Conservation (phyloP, 306 rosid genomes). For the Quercus berberidifolia region DNA sequence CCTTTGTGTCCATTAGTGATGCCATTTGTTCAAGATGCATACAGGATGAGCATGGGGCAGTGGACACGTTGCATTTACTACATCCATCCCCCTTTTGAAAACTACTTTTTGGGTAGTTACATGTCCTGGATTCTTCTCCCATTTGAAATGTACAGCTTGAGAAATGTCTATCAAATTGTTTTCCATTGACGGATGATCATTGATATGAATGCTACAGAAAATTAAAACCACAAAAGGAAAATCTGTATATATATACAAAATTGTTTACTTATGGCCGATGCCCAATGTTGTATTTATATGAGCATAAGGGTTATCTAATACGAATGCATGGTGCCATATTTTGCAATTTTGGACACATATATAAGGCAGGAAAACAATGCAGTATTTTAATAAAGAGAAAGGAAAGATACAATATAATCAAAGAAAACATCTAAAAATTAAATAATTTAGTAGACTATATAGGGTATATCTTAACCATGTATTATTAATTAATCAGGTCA, state of each 20-base stretch:
- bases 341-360: neutral
- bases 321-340: neutral
- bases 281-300: neutral
- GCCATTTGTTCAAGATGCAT: conserved; percentile 14
- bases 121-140: conserved; percentile 5
- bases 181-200: neutral
- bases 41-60: neutral
- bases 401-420: neutral
- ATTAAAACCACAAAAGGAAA: neutral
- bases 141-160: neutral
- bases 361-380: neutral
- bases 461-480: neutral
- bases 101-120: neutral
- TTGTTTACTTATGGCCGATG: too few relatives aligned
- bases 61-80: neutral
- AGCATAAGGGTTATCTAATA: neutral
- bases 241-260: too few relatives aligned
- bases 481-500: neutral
- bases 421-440: neutral
- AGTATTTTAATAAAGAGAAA: neutral
- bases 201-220: neutral
- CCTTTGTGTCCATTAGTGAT: neutral
- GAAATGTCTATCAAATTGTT: neutral
- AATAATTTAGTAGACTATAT: neutral
- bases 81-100: neutral